A percentile compares a stretch with the other conserved stretches of the same genome.
These are phyloP conservation scores for Umbelopsis sp. DNA, from an alignment of 371 early-diverging fungal genomes.

Conservation along the genomic window DNA sequence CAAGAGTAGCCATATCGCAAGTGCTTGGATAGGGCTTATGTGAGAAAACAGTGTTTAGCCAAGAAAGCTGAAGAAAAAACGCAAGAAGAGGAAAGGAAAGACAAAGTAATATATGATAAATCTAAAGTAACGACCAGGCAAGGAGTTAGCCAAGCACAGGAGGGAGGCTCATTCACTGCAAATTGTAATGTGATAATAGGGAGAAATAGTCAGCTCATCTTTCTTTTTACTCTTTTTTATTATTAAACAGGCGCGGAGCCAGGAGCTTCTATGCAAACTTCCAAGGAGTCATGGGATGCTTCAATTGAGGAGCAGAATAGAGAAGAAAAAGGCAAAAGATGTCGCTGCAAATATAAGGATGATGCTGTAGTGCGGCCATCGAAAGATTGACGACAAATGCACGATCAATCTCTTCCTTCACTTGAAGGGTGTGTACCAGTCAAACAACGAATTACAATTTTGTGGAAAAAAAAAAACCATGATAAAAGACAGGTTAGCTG, in stretches of 20 bases:
- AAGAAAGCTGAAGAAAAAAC: neutral
- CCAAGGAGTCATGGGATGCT: constrained; percentile 4
- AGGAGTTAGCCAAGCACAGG: neutral
- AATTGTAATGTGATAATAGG: neutral
- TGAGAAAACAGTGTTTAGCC: neutral
- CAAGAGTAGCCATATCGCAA: constrained; percentile 3
- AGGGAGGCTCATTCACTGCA: neutral
- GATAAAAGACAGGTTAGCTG: too few relatives aligned
- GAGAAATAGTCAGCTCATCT: neutral
- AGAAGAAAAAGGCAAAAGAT: neutral
- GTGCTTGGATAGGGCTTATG: neutral
- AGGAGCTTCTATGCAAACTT: neutral
- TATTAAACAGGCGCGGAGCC: neutral
- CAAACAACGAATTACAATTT: too few relatives aligned
- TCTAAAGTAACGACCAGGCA: neutral
- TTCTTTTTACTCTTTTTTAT: neutral
- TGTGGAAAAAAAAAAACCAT: too few relatives aligned
- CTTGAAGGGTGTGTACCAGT: too few relatives aligned
- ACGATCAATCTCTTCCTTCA: too few relatives aligned
- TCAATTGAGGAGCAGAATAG: neutral
- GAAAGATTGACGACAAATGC: too few relatives aligned
- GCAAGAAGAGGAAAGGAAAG: neutral
- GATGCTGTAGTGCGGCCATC: too few relatives aligned
- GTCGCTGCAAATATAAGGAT: neutral
- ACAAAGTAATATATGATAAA: neutral